These are phyloP conservation scores for Populus alba DNA, from an alignment of 345 rosid species.

Conservation along the genomic window DNA sequence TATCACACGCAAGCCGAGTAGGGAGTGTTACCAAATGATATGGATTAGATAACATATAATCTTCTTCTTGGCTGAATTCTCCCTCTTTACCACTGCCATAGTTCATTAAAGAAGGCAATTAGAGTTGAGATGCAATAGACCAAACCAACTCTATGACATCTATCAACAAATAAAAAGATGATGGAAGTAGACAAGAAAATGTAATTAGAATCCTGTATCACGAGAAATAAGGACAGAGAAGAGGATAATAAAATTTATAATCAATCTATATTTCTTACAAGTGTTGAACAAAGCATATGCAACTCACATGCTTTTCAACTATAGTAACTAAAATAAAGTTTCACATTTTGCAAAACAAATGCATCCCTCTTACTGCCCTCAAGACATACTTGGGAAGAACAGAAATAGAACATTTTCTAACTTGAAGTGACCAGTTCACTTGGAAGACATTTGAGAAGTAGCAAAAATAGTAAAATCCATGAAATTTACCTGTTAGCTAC, in stretches of 20 bases:
- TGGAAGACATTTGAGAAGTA: neutral
- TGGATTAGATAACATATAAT: constrained; percentile 84
- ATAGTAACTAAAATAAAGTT: neutral
- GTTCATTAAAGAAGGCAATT: constrained; percentile 10
- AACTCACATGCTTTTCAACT: neutral
- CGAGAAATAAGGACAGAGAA: constrained; percentile 4
- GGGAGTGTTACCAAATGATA: constrained; percentile 78
- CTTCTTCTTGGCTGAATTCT: constrained; percentile 74
- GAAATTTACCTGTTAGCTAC: constrained; percentile 77
- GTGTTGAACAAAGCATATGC: too few relatives aligned
- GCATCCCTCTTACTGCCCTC: neutral
- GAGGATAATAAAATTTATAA: neutral
- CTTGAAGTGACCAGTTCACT: neutral
- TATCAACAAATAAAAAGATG: constrained; percentile 1
- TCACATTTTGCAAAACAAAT: neutral
- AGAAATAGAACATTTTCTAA: neutral
- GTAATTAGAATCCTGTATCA: neutral
- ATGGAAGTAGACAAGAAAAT: neutral
- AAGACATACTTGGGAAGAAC: neutral
- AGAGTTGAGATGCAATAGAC: constrained; percentile 13
- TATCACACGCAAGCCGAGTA: neutral
- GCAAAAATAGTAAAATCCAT: neutral
- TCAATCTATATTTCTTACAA: neutral
- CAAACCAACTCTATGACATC: constrained; percentile 9
- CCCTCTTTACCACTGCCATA: constrained; percentile 71